These are phyloP conservation scores for Rhizoctonia solani DNA, from an alignment of 1,284 basidiomycete genomes.

Conservation along the genomic window DNA sequence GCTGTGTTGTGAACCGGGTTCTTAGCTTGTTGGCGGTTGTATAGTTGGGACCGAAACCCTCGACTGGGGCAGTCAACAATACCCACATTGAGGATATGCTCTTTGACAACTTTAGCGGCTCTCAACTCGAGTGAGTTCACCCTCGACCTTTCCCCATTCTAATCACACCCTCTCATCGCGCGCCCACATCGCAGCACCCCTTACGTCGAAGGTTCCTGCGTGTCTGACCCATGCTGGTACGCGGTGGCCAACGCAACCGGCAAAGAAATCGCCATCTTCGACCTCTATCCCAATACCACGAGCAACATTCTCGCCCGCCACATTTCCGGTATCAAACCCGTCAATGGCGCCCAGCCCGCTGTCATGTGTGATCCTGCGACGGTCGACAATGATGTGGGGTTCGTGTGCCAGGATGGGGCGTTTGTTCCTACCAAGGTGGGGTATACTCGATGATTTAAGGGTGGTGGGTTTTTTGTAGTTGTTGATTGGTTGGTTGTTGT, in stretches of 20 bases:
- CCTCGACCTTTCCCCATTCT: not conserved
- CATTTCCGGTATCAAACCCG: constrained; percentile 51
- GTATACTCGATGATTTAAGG: constrained; percentile 3
- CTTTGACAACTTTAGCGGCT: constrained; percentile 59
- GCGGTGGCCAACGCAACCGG: constrained; percentile 58
- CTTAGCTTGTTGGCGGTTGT: constrained; percentile 3
- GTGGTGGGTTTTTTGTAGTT: no score
- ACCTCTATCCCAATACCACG: constrained; percentile 58
- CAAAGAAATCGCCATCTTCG: constrained; percentile 62
- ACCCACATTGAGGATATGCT: constrained; percentile 59
- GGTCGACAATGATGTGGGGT: constrained; percentile 56
- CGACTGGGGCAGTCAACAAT: constrained; percentile 53
- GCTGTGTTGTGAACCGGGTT: not conserved
- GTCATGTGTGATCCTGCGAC: constrained; percentile 61
- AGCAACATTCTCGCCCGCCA: constrained; percentile 56
- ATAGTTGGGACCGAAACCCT: constrained; percentile 51
- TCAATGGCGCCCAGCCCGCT: constrained; percentile 50
- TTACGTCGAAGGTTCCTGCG: constrained; percentile 61
- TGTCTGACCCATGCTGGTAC: constrained; percentile 65
- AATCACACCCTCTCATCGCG: not conserved
- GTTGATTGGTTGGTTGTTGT: no score
- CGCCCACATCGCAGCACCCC: constrained; percentile 47
- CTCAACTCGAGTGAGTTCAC: constrained; percentile 55
- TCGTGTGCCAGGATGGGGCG: constrained; percentile 57
- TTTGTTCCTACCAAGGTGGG: constrained; percentile 46